phyloP scores from a whole-genome alignment of 75 land plant species.

The Adiantum capillusveneris region DNA sequence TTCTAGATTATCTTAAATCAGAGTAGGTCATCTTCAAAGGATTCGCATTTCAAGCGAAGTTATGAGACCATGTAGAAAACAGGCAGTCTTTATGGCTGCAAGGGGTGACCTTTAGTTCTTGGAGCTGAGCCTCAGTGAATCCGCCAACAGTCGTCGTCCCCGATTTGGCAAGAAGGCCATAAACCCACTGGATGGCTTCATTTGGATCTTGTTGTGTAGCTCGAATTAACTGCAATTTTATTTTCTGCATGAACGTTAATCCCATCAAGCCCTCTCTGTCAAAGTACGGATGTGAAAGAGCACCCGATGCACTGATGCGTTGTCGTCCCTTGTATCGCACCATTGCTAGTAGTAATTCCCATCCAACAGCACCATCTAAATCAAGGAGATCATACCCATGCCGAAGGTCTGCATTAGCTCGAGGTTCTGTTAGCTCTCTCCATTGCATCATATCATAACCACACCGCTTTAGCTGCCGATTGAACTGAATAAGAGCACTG shows the following conservation, averaged over 20 bases:
- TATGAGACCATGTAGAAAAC: no score
- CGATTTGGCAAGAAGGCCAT: slow-evolving; percentile 76
- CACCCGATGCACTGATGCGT: slow-evolving; percentile 74
- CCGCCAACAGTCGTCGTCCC: slow-evolving; percentile 82
- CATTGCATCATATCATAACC: slow-evolving; percentile 71
- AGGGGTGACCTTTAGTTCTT: slow-evolving; percentile 61
- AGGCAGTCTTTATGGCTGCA: not conserved
- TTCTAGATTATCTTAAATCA: no score
- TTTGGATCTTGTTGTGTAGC: slow-evolving; percentile 62
- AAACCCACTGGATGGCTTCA: slow-evolving; percentile 72
- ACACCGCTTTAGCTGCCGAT: slow-evolving; percentile 90
- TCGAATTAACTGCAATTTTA: slow-evolving; percentile 60
- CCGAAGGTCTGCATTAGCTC: slow-evolving; percentile 68
- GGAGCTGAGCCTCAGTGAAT: slow-evolving; percentile 90
- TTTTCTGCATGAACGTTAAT: slow-evolving; percentile 60
- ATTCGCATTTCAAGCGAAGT: no score
- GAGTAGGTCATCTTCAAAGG: no score
- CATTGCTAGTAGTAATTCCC: slow-evolving; percentile 95
- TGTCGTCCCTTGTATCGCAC: slow-evolving; percentile 85
- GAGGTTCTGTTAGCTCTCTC: slow-evolving; percentile 69
- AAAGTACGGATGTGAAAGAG: slow-evolving; percentile 91
- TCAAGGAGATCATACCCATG: slow-evolving; percentile 83
- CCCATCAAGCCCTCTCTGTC: slow-evolving; percentile 66
- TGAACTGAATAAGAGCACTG: slow-evolving; percentile 87
- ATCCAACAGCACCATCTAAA: slow-evolving; percentile 84